Conservation (phyloP, 2,329 filamentous ascomycete species). For the Colletotrichum sublineola region DNA sequence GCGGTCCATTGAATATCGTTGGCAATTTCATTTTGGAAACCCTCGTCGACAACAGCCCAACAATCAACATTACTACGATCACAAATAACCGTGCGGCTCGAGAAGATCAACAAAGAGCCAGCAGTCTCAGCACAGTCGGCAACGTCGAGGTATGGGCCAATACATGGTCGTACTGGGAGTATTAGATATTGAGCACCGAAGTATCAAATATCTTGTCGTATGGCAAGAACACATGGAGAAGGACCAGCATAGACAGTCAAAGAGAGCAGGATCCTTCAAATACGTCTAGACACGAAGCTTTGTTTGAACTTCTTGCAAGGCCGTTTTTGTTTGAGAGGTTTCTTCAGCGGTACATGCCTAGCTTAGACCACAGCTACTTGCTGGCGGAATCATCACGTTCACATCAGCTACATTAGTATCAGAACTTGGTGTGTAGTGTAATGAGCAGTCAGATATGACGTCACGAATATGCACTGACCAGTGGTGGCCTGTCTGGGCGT, state of each 20-base stretch:
- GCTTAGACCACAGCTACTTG: conserved; percentile 8
- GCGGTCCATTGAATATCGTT: not conserved
- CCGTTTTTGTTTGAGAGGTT: not conserved
- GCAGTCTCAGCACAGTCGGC: not conserved
- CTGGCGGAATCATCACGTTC: not conserved
- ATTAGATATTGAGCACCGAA: not conserved
- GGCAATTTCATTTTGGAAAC: too few relatives aligned
- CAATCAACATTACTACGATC: not conserved
- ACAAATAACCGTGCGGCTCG: not conserved
- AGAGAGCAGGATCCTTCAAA: not conserved
- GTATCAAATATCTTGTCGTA: not conserved
- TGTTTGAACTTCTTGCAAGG: not conserved
- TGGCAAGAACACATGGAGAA: not conserved
- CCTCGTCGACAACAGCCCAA: not conserved
- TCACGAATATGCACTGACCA: conserved; percentile 10
- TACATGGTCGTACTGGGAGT: not conserved
- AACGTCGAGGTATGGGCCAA: too few relatives aligned
- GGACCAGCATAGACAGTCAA: too few relatives aligned
- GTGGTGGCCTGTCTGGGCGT: not conserved
- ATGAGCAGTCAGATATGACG: conserved; percentile 2
- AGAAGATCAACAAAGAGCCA: not conserved
- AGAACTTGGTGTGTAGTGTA: too few relatives aligned
- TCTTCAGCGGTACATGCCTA: not conserved
- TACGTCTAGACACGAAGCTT: not conserved
- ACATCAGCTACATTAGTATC: not conserved